Base-by-base conservation (phyloP, 768 basidiomycete species). In the Phylloporus sp. region DNA sequence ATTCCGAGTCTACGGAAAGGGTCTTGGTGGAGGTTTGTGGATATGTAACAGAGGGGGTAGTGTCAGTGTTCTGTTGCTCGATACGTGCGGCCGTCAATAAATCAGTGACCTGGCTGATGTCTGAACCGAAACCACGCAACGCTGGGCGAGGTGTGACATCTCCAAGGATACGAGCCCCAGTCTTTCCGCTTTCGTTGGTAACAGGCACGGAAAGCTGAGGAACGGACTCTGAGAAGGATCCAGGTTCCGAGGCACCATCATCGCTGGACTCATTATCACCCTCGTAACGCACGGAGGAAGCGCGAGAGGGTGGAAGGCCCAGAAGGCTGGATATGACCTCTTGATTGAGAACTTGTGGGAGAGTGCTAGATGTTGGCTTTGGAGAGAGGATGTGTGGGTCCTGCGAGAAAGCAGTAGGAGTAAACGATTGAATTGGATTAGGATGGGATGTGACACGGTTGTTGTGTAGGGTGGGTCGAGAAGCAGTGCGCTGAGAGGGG, bases 101-200 rank as follows among this genome's bases (percentile, higher is more conserved):
- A 42, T 69, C 65, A 40, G 40, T 61, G 38, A 70, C 67, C 49
- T 65, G 62, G 20, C 48, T 62, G 8, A 69, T 67, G 35, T 63
- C 68, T n/a, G 67, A 70, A 31, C 64, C 59, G 6, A 73, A 68
- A 26, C 67, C 72, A 13, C 70, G 69, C 20, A 72, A 11, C 1
- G 74, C 72, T n/a, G 79, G 73, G 8, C 81, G 76, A 13, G 86
- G 86, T 1, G 86, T 88, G 32, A 81, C 84, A 58, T 88, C 86
- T 4, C 68, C 68, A 6, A 71, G 60, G 45, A 65, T 49, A 29
- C 59, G 61, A 16, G 53, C 4, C 1, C 45, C 56, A n/a, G 55
- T 29, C 42, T 66, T 62, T 9, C 52, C 47, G 9, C 50, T 41
- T n/a, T 66, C 57, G 16, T n/a, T 43, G 50, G 54, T 38, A 13